Percentiles rank a stretch among this genome's conserved stretches.
Evolutionary conservation across 352 stramenopile species (phyloP).

Genomic region (Globisporangium nunn): DNA sequence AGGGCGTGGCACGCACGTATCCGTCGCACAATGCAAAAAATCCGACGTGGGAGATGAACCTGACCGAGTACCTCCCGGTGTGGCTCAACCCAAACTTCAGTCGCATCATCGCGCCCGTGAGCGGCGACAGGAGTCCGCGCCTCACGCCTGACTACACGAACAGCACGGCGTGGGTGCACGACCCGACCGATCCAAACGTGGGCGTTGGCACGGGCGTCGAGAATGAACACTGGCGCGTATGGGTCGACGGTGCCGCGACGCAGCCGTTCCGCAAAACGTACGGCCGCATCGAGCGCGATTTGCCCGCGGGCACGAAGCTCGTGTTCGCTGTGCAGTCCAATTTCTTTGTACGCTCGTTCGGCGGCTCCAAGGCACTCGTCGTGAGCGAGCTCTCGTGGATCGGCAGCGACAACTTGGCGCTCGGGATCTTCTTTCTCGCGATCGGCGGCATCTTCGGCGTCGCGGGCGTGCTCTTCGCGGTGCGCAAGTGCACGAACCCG

Average conservation of each 20-base stretch:
- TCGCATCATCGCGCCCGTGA: constrained; percentile 47
- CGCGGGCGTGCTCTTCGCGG: constrained; percentile 35
- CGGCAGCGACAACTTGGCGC: constrained; percentile 45
- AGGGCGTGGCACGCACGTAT: constrained; percentile 40
- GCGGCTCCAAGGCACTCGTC: constrained; percentile 57
- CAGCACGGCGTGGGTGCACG: constrained; percentile 65
- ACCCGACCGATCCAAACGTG: constrained; percentile 30
- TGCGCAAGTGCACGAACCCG: constrained; percentile 39
- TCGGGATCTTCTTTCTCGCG: constrained; percentile 49
- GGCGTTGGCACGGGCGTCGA: constrained; percentile 49
- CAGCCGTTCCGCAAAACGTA: constrained; percentile 69
- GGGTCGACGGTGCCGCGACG: constrained; percentile 56
- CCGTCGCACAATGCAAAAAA: constrained; percentile 55
- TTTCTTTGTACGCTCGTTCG: constrained; percentile 67
- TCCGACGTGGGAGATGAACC: constrained; percentile 31
- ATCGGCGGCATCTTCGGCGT: constrained; percentile 45
- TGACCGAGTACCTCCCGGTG: constrained; percentile 41
- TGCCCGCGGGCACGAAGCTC: constrained; percentile 47
- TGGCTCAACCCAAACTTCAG: constrained; percentile 74
- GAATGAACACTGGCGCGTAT: constrained; percentile 74
- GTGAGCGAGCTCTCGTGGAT: constrained; percentile 64
- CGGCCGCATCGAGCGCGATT: constrained; percentile 43
- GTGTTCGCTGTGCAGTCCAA: constrained; percentile 78
- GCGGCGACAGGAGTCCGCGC: constrained; percentile 14
- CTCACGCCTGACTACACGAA: constrained; percentile 66